phyloP scores from a whole-genome alignment of 352 stramenopile genomes.

The Globisporangium lucens region DNA sequence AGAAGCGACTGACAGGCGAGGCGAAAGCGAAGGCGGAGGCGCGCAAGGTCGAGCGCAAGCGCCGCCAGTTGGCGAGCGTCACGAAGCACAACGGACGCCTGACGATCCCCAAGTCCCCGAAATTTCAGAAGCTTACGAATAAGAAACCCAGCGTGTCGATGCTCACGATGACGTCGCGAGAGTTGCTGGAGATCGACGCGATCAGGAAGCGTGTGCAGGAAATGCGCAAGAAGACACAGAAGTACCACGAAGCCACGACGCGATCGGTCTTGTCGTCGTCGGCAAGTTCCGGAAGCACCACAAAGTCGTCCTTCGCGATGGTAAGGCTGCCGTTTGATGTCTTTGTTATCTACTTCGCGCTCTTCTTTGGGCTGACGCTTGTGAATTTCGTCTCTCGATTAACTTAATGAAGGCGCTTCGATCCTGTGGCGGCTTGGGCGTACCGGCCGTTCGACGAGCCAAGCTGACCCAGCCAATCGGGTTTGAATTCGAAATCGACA shows the following conservation, averaged over 20 bases:
- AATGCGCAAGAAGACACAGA: constrained; percentile 56
- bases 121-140: constrained; percentile 43
- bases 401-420: constrained; percentile 34
- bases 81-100: constrained; percentile 56
- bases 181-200: constrained; percentile 68
- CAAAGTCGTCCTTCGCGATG: constrained; percentile 34
- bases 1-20: constrained; percentile 42
- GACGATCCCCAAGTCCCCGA: constrained; percentile 67
- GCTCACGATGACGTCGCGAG: constrained; percentile 68
- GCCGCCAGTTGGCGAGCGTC: constrained; percentile 29
- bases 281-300: constrained; percentile 20
- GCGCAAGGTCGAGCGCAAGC: constrained; percentile 29
- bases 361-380: not conserved
- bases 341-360: not conserved
- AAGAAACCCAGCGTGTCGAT: constrained; percentile 33
- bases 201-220: constrained; percentile 54
- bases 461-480: constrained; percentile 64
- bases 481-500: constrained; percentile 72
- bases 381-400: not conserved
- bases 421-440: constrained; percentile 55
- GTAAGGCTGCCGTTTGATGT: constrained; percentile 18
- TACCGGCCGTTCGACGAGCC: constrained; percentile 60
- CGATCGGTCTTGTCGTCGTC: constrained; percentile 21
- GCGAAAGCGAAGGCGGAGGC: constrained; percentile 40
- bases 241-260: constrained; percentile 67